Evolutionary conservation across 805 yeast species (phyloP).

Genomic region (Kuraishia ogatae): DNA sequence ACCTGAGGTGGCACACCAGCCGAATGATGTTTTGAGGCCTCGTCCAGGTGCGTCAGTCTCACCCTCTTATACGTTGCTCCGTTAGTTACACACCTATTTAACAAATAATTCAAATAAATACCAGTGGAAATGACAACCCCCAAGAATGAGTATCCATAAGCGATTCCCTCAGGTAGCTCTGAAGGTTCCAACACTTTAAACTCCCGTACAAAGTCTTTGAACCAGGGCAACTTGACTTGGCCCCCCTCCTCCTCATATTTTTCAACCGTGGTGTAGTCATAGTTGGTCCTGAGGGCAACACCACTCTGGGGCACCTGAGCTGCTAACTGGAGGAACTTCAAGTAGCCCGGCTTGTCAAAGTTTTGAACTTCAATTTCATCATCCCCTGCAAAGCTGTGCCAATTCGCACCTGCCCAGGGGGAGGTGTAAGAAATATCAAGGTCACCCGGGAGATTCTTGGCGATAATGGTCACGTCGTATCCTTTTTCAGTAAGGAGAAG

Average conservation of each 20-base stretch:
- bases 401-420: conserved; percentile 78
- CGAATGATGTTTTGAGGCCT: conserved; percentile 36
- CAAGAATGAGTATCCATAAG: conserved; percentile 37
- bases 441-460: conserved; percentile 33
- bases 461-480: conserved; percentile 33
- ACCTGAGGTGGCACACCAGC: conserved; percentile 32
- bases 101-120: conserved; percentile 44
- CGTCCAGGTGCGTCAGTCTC: conserved; percentile 31
- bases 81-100: conserved; percentile 30
- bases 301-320: conserved; percentile 41
- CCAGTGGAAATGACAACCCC: conserved; percentile 55
- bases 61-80: conserved; percentile 43
- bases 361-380: conserved; percentile 22
- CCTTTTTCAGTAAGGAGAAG: conserved; percentile 28
- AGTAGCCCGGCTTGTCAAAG: conserved; percentile 42
- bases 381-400: conserved; percentile 50
- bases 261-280: conserved; percentile 10
- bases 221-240: conserved; percentile 38
- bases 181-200: conserved; percentile 22
- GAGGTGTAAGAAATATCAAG: conserved; percentile 33
- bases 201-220: conserved; percentile 30
- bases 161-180: conserved; percentile 28
- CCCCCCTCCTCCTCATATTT: conserved; percentile 8
- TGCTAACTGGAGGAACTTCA: conserved; percentile 36
- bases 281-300: conserved; percentile 20